phyloP scores from a whole-genome alignment of 2,329 filamentous ascomycete species.

The Fulvia fulva region DNA sequence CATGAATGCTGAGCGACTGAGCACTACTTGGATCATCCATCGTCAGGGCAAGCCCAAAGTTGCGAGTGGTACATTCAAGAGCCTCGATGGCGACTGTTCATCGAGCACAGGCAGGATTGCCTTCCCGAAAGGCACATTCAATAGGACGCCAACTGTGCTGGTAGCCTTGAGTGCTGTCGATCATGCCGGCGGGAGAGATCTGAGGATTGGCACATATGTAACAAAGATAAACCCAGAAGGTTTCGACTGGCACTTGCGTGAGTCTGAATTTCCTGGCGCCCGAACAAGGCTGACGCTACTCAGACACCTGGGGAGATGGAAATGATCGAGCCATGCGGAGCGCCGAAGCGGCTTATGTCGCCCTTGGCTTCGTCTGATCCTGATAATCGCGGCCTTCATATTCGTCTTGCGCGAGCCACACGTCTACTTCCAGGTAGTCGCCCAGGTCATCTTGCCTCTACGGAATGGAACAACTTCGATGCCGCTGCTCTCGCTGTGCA shows the following conservation, averaged over 20 bases:
- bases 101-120: slow-evolving; percentile 5
- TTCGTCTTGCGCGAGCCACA: not conserved
- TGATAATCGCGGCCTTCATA: not conserved
- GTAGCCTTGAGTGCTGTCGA: slow-evolving; percentile 8
- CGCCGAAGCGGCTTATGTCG: slow-evolving; percentile 5
- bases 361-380: slow-evolving; percentile 6
- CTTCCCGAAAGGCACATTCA: slow-evolving; percentile 12
- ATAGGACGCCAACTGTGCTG: slow-evolving; percentile 15
- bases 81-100: not conserved
- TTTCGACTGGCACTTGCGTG: slow-evolving; percentile 7
- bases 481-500: slow-evolving; percentile 50
- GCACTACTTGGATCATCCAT: slow-evolving; percentile 14
- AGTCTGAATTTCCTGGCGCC: not conserved
- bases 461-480: slow-evolving; percentile 64
- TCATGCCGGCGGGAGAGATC: slow-evolving; percentile 2
- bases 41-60: slow-evolving; percentile 18
- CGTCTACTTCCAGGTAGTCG: slow-evolving; percentile 43
- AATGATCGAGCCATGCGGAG: slow-evolving; percentile 3
- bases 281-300: not conserved
- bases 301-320: slow-evolving; percentile 2
- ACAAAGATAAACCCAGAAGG: not conserved
- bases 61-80: slow-evolving; percentile 14
- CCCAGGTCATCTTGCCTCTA: slow-evolving; percentile 59
- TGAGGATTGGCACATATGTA: slow-evolving; percentile 2
- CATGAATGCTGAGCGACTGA: slow-evolving; percentile 11